Base-by-base conservation (phyloP, 768 basidiomycete species). In the Phlebiopsis flavidoalba region DNA sequence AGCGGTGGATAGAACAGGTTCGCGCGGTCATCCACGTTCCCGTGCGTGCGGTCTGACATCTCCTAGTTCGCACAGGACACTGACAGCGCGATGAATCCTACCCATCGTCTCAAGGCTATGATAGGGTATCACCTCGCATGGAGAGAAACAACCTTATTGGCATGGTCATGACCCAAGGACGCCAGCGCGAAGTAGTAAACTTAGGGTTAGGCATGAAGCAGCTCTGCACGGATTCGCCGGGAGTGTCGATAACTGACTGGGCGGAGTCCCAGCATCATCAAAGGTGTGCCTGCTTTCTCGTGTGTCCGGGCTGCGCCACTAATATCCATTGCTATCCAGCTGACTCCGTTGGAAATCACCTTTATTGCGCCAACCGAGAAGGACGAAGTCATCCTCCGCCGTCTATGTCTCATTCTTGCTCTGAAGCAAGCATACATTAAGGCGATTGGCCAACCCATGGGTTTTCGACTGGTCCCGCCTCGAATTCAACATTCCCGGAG, bases 161-260 rank as follows among this genome's bases (percentile, higher is more conserved):
- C n/a, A 91, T 92, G 88, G 85, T 87, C 43, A 90, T 93, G 83
- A 88, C 88, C 1, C 90, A 93, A 65, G 91, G 91, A 3, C 78
- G 80, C 10, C 84, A 85, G 58, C 80, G 83, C 49, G 85, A 88
- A 59, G 91, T 93, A 52, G 77, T 89, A 65, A 91, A 91, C 72
- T 86, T 93, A 66, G 91, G 91, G 1, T 76, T 93, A n/a, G 90
- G 88, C 4, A 80, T 91, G 68, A 86, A 89, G 65, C 84, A 85
- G 54, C 76, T 89, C 53, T 77, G 74, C 40, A 82, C 88, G 8
- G 83, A 86, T 63, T 86, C 89, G 0, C 76, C 80, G 15, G 84
- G 83, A 5, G 82, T 80, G 5, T 72, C 83, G 7, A 81, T 89
- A 2, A 65, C 77, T 1, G 80, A 80, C n/a, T 93, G 88, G 66